Conservation (phyloP, 495 filamentous ascomycete species). For the Podospora tetraspora region DNA sequence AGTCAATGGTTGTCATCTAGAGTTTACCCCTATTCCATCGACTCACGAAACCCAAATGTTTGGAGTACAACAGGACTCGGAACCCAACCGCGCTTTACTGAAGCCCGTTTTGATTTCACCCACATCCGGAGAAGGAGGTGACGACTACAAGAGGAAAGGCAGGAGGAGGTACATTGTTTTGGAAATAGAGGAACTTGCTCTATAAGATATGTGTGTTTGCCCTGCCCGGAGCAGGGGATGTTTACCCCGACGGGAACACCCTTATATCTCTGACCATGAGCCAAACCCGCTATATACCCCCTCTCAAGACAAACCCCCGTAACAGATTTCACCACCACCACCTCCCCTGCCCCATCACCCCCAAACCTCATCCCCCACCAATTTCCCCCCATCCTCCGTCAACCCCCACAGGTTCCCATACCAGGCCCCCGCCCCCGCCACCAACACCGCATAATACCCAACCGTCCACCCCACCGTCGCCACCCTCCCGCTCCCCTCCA, state of each 20-base stretch:
- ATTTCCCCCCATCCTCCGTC: slow-evolving; percentile 55
- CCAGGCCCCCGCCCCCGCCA: slow-evolving; percentile 66
- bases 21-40: background rate
- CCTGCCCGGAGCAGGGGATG: no score
- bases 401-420: slow-evolving; percentile 63
- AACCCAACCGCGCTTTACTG: no score
- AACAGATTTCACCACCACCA: background rate
- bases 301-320: no score
- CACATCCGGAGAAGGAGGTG: background rate
- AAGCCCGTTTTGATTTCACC: no score
- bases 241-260: background rate
- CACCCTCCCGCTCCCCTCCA: slow-evolving; percentile 17
- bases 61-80: background rate
- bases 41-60: background rate
- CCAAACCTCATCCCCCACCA: slow-evolving; percentile 35
- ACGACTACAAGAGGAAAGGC: background rate
- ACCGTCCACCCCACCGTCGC: slow-evolving; percentile 57
- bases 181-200: background rate
- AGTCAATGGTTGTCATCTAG: background rate
- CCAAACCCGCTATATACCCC: no score
- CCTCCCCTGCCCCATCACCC: background rate
- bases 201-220: background rate
- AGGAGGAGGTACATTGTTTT: no score
- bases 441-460: slow-evolving; percentile 68
- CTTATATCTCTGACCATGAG: no score